Base-by-base conservation (phyloP, 192 early-diverging fungal genomes). In the Umbelopsis vinacea region DNA sequence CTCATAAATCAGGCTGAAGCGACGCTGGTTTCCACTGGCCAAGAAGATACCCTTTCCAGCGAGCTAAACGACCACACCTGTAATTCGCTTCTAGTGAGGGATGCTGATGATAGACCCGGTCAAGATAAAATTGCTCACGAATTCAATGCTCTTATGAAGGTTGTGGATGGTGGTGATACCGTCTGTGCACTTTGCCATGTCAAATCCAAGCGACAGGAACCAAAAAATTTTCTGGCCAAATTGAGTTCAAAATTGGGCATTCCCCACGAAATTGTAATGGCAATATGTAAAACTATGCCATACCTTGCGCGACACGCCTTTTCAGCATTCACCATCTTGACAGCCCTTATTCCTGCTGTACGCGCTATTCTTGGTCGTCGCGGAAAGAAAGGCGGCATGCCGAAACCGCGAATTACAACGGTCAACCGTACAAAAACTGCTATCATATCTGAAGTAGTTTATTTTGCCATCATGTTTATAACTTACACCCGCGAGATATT, bases 401-500 rank as follows among this genome's bases (percentile, higher is more conserved):
- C 57, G 14, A 63, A 63, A 63, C 8, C 26, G 10, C 26, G 33
- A 37, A 33, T 37, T 5, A 4, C 33, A 38, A n/a, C 57, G 0
- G 57, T n/a, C 15, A 63, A 5, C 6, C 12, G 57, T 35, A 63
- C 57, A 3, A 63, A 63, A n/a, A 63, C 4, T 5, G 57, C 57
- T 7, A 63, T 63, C n/a, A 37, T 63, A 35, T 63, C 57, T 37
- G 57, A 63, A 63, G 33, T 63, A 17, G 26, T 63, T 6, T 63
- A 63, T 29, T 63, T 63, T 37, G 57, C 57, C 33, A 63, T 63
- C 33, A 35, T 63, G 57, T 22, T 38, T 35, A 33, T 63, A 19
- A 63, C 57, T 3, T 63, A 63, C 35, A 63, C 57, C 33, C 24
- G 33, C 57, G 57, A 63, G n/a, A 63, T 63, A 38, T 63, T 63